phyloP scores from a whole-genome alignment of 2,329 filamentous ascomycete species.

The Cladosporium phlei region DNA sequence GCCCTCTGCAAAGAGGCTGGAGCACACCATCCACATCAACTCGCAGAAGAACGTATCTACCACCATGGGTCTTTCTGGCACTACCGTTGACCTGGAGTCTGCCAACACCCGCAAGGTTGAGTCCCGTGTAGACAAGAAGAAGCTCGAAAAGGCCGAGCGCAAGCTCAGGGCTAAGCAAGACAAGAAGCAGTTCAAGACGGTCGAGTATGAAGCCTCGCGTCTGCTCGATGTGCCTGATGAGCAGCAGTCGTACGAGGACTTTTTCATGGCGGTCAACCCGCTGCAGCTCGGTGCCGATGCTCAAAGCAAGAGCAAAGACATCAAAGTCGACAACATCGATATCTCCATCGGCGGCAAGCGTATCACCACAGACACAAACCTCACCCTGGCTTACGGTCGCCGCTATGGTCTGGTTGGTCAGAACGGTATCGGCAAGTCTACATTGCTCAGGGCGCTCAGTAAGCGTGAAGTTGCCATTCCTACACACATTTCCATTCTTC shows the following conservation, averaged over 20 bases:
- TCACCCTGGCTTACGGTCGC: slow-evolving; percentile 86
- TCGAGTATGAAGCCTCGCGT: slow-evolving; percentile 92
- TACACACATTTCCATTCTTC: slow-evolving; percentile 95
- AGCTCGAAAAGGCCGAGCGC: slow-evolving; percentile 95
- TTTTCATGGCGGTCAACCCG: slow-evolving; percentile 99
- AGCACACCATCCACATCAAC: slow-evolving; percentile 92
- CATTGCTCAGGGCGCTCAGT: slow-evolving; percentile 84
- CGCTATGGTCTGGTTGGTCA: slow-evolving; percentile 97
- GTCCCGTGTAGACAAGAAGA: slow-evolving; percentile 96
- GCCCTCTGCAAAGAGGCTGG: slow-evolving; percentile 75
- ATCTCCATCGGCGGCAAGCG: slow-evolving; percentile 84
- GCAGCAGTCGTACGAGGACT: slow-evolving; percentile 93
- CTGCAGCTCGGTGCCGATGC: slow-evolving; percentile 74
- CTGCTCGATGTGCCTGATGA: slow-evolving; percentile 78
- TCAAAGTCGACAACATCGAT: slow-evolving; percentile 95
- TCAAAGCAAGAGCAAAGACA: slow-evolving; percentile 84
- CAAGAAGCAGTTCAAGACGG: slow-evolving; percentile 96
- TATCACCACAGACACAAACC: slow-evolving; percentile 83
- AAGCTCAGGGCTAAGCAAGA: slow-evolving; percentile 98
- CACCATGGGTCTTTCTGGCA: slow-evolving; percentile 80
- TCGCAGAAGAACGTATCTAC: slow-evolving; percentile 94
- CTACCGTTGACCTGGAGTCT: slow-evolving; percentile 85
- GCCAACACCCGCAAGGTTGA: slow-evolving; percentile 91
- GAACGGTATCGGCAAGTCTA: slow-evolving; percentile 89
- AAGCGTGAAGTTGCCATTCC: slow-evolving; percentile 91